Base-by-base conservation (phyloP, 2,329 filamentous ascomycete genomes). In the Xylaria digitata region DNA sequence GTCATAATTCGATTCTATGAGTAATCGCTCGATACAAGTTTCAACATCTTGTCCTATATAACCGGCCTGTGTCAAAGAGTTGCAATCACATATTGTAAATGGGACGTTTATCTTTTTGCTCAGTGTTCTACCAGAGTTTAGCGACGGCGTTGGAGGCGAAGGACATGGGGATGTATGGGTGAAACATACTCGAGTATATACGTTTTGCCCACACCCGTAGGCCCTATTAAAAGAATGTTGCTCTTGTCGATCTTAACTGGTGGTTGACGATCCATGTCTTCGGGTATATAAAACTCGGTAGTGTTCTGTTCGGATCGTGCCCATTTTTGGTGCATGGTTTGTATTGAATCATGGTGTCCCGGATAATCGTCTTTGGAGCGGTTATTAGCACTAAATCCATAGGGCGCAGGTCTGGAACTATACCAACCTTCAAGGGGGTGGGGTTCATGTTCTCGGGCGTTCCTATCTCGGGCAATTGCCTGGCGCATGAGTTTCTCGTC, bases 21-120 rank as follows among this genome's bases (percentile, higher is more conserved):
- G 84, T 30, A 99, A 85, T 50, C 96, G 87, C 75, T 97, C 93
- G 46, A 99, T 93, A 74, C 95, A 97, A 0, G 93, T 90, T 77
- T 99, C 96, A n/a, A 95, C 95, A 77, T 99, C 96, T 76, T 98
- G 95, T 34, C 96, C 96, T 72, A 99, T 97, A 75, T 99, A 99
- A 30, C 96, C 95, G 4, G 95, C 95, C 80, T 97, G 95, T 0
- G 95, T 98, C 70, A 98, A 94, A 6, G 94, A 92, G 57, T 96
- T 97, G 79, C 95, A 98, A 79, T 98, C 95, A 68, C 93, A 95
- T 80, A 97, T 97, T 69, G 92, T 94, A 76, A 97, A 97, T 0
- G 96, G 96, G 0, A 98, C 94, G 67, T 96, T 95, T n/a, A 99
- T 87, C 59, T 96, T 91, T 75, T 94, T 91, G 72, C 95, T 96